Conservation (phyloP, 2,329 filamentous ascomycete genomes). For the Coniella vitis region DNA sequence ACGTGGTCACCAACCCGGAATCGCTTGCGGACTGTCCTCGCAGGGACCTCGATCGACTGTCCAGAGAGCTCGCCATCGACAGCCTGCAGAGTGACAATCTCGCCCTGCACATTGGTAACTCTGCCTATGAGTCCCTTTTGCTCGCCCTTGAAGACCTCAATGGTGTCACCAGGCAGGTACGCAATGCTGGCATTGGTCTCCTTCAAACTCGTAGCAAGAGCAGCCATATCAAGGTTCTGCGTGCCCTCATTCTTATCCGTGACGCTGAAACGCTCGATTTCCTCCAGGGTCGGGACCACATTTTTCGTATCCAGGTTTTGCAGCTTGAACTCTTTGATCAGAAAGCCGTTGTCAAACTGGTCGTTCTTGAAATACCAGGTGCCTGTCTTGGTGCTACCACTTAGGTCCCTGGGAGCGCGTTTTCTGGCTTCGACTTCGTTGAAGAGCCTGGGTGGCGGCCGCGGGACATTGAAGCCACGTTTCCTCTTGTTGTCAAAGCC, state of each 20-base stretch:
- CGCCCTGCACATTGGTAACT: conserved; percentile 77
- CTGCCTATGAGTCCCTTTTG: conserved; percentile 86
- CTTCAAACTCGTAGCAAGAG: conserved; percentile 83
- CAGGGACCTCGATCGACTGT: conserved; percentile 84
- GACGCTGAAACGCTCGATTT: conserved; percentile 89
- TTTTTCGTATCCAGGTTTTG: conserved; percentile 79
- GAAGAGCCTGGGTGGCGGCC: conserved; percentile 84
- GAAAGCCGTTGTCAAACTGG: conserved; percentile 86
- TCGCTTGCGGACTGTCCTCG: conserved; percentile 84
- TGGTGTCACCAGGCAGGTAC: conserved; percentile 89
- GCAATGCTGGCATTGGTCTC: conserved; percentile 73
- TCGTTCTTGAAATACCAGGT: conserved; percentile 82
- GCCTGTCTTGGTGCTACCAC: conserved; percentile 68
- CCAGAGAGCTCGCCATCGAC: conserved; percentile 75
- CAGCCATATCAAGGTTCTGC: conserved; percentile 86
- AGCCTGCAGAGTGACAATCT: conserved; percentile 86
- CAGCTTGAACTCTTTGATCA: conserved; percentile 89
- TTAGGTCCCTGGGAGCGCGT: conserved; percentile 59
- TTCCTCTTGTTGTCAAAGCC: conserved; percentile 68
- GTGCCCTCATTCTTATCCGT: conserved; percentile 78
- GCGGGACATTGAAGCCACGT: conserved; percentile 44
- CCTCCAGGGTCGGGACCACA: conserved; percentile 88
- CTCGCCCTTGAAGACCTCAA: conserved; percentile 93
- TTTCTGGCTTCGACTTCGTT: conserved; percentile 91
- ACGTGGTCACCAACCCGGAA: conserved; percentile 95